These are phyloP conservation scores for Cystoderma amianthinum DNA, from an alignment of 768 basidiomycete species.

Conservation along the genomic window DNA sequence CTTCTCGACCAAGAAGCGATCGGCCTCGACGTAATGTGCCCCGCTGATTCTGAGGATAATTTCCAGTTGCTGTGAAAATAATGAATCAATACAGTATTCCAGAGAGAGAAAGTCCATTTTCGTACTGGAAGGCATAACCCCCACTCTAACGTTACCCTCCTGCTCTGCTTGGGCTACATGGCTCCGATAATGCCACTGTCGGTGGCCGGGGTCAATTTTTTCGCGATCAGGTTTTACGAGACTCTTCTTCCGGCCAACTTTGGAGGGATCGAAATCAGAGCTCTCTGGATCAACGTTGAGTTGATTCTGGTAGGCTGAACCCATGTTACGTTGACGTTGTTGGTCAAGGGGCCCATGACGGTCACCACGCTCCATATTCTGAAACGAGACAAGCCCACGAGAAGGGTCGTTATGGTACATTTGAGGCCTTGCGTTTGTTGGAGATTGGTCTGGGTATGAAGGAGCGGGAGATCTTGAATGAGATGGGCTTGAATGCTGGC, in stretches of 20 bases:
- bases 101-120: too few species aligned
- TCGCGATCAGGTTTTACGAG: conserved; percentile 90
- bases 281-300: conserved; percentile 37
- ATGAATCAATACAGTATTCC: conserved; percentile 10
- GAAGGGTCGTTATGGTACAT: conserved; percentile 25
- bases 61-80: conserved; percentile 59
- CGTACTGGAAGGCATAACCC: conserved; percentile 79
- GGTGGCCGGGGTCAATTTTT: conserved; percentile 91
- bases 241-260: conserved; percentile 80
- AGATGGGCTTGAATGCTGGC: conserved; percentile 27
- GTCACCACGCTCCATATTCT: conserved; percentile 63
- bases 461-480: conserved; percentile 31
- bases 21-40: conserved; percentile 71
- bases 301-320: conserved; percentile 34
- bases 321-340: conserved; percentile 40
- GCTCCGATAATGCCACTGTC: conserved; percentile 89
- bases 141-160: conserved; percentile 56
- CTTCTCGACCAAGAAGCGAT: conserved; percentile 84
- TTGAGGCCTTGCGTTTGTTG: conserved; percentile 18
- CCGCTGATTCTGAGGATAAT: conserved; percentile 60
- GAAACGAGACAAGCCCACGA: conserved; percentile 61
- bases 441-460: conserved; percentile 23
- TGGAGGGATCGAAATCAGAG: conserved; percentile 36
- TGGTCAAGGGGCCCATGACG: conserved; percentile 51
- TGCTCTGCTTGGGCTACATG: conserved; percentile 77